A percentile compares a stretch with the other conserved stretches of the same genome.
These are phyloP conservation scores for Daedalea quercina DNA, from an alignment of 768 basidiomycete species.

Conservation along the genomic window DNA sequence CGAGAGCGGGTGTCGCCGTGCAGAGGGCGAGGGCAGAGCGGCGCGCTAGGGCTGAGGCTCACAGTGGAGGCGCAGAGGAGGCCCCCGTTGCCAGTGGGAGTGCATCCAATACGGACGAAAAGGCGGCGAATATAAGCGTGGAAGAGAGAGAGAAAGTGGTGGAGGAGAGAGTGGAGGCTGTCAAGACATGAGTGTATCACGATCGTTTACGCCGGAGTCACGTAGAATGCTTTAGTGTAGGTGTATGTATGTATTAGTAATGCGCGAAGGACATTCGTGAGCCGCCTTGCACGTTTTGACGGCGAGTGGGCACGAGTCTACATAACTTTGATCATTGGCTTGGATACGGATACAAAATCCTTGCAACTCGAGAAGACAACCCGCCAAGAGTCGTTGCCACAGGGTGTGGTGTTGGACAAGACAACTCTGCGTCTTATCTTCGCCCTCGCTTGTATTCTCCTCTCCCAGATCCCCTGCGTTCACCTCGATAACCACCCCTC, in stretches of 20 bases:
- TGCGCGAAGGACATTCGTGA: no score
- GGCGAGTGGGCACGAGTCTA: no score
- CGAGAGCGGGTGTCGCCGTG: background rate
- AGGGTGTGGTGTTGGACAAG: background rate
- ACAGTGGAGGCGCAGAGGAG: background rate
- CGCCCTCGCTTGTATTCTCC: background rate
- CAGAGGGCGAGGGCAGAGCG: background rate
- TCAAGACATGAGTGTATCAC: background rate
- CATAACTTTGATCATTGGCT: no score
- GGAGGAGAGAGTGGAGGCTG: background rate
- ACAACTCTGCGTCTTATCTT: background rate
- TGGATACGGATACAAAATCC: no score
- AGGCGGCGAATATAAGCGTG: background rate
- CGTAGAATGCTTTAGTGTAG: no score
- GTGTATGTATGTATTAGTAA: no score
- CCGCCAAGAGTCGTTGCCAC: background rate
- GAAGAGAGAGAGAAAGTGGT: constrained; percentile 1
- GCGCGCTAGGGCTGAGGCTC: background rate
- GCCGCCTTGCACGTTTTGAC: no score
- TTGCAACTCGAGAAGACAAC: no score
- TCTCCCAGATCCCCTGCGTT: background rate
- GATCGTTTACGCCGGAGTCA: background rate
- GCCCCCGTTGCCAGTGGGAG: background rate
- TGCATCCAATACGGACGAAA: background rate
- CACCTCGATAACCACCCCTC: background rate